These are phyloP conservation scores for Neoboletus subvelutipes DNA, from an alignment of 768 basidiomycete species.

Conservation along the genomic window DNA sequence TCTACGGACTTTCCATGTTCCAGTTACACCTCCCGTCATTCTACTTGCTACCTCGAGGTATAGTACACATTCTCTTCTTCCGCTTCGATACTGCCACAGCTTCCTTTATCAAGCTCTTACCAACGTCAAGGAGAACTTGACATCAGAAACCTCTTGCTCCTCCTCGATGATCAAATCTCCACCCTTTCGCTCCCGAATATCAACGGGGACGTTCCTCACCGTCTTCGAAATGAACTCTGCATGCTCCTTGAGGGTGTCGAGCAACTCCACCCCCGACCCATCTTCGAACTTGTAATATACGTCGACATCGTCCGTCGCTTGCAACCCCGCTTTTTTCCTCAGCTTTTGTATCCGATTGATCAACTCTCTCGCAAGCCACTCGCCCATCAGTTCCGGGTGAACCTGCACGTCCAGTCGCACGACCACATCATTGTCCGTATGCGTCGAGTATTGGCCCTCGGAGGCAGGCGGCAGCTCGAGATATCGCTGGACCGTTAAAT, in stretches of 20 bases:
- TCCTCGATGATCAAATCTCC: constrained; percentile 70
- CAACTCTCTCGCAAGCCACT: constrained; percentile 88
- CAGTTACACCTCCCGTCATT: neutral
- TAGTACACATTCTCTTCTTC: constrained; percentile 12
- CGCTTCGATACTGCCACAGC: neutral
- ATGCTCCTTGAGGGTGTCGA: constrained; percentile 63
- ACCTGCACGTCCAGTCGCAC: constrained; percentile 87
- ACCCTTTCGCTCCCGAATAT: constrained; percentile 52
- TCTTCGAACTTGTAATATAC: constrained; percentile 82
- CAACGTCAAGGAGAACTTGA: constrained; percentile 71
- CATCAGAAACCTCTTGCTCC: constrained; percentile 82
- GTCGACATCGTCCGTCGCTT: constrained; percentile 91
- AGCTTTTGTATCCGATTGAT: constrained; percentile 93
- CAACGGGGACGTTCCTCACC: constrained; percentile 67
- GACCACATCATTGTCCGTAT: constrained; percentile 94
- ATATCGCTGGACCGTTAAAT: constrained; percentile 87
- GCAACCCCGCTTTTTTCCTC: constrained; percentile 92
- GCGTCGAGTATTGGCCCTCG: constrained; percentile 70
- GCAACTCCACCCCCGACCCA: constrained; percentile 61
- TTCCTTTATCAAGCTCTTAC: constrained; percentile 37
- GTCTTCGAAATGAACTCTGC: constrained; percentile 70
- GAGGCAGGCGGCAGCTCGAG: constrained; percentile 69
- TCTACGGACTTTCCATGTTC: neutral
- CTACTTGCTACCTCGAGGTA: constrained; percentile 19
- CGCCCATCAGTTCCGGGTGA: constrained; percentile 80